Evolutionary conservation across 257 asterid species (phyloP).

Genomic region (Ocimum tenuiflorum): DNA sequence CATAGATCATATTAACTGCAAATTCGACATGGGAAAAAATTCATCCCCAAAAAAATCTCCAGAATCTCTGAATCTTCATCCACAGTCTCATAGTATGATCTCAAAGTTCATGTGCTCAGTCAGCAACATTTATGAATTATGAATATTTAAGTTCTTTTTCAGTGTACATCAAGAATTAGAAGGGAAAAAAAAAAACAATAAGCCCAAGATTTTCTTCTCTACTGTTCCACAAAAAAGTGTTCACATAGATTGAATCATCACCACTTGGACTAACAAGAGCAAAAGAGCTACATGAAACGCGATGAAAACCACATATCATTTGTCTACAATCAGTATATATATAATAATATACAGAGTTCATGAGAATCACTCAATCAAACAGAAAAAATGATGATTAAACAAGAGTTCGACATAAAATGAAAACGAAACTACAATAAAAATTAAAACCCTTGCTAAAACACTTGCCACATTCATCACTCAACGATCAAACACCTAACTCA

Average conservation of each 20-base stretch:
- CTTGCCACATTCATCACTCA: conserved; percentile 8
- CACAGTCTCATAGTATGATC: not conserved
- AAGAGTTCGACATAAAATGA: not conserved
- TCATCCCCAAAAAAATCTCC: not conserved
- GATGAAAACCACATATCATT: not conserved
- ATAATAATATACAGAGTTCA: not conserved
- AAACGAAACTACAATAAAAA: not conserved
- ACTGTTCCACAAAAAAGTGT: too few species aligned
- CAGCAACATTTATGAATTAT: not conserved
- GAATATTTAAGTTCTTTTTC: too few species aligned
- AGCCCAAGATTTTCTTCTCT: not conserved
- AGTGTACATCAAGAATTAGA: not conserved
- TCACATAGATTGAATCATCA: not conserved
- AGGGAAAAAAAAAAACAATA: not conserved
- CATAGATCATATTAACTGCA: not conserved
- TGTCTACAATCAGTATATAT: not conserved
- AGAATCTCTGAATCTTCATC: conserved; percentile 3
- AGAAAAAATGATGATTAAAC: not conserved
- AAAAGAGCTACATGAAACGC: not conserved
- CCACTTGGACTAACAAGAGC: not conserved
- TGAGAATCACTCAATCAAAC: not conserved
- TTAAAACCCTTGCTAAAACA: not conserved
- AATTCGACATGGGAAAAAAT: not conserved
- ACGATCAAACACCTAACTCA: conserved; percentile 18
- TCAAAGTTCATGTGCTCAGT: not conserved